Base-by-base conservation (phyloP, 805 yeast genomes). In the Saturnispora ahearnii region DNA sequence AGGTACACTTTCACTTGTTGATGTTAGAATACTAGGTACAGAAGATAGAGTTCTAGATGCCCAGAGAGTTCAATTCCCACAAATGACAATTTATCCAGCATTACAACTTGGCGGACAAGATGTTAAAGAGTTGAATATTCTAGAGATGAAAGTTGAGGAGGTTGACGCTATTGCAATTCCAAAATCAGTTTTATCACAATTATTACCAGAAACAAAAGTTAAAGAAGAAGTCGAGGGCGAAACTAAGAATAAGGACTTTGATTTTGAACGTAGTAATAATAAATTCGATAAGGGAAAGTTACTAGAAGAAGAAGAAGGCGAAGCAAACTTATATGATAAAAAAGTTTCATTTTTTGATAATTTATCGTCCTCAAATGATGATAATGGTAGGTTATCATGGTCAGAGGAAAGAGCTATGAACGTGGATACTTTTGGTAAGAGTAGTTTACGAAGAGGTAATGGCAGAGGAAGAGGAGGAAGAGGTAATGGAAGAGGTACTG, bases 21-120 rank as follows among this genome's bases (percentile, higher is more conserved):
- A 81, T 49, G 98, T 91, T 45, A 76, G 87, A 53, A 81, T 88
- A 46, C 82, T 82, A 57, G 99, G 98, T 49, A 86, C 97, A 21
- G 98, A 91, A 66, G 96, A 96, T 30, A 78, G 98, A 60, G 73
- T 84, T 57, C 68, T 71, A 12, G 88, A 84, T 63, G 83, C 86
- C 3, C 70, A 74, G 13, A 73, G 77, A 55, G 95, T 87, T 64
- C 81, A 88, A 38, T 84, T 95, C 6, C 82, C 87, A 18, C 67
- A 73, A n/a, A 74, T 73, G 34, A 80, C 74, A 41, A 74, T 83
- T 13, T 87, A 79, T 66, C 90, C 86, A 28, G 78, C 77, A 51
- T 87, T 93, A 46, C 86, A 84, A 49, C 85, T 93, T 65, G 79
- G 90, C 58, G 99, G 99, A 36, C 79, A 86, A 26, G 97, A 91